Conservation (phyloP, 352 stramenopile genomes). For the Peronospora belbahrii region DNA sequence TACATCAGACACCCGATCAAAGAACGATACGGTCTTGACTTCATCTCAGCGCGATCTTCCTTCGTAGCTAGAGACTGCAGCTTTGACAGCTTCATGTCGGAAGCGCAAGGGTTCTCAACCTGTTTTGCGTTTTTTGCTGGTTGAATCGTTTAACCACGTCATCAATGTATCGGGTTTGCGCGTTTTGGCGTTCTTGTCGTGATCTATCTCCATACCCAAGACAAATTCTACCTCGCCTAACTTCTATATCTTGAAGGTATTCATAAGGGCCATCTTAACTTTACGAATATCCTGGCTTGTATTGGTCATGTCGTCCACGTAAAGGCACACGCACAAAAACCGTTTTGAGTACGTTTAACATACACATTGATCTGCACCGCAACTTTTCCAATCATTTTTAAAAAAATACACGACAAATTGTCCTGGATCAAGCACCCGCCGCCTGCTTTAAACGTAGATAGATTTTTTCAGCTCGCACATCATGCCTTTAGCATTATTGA, state of each 20-base stretch:
- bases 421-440: conserved; percentile 1
- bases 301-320: conserved; percentile 2
- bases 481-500: not conserved
- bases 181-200: not conserved
- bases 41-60: no score
- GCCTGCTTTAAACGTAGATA: conserved; percentile 23
- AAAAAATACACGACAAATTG: not conserved
- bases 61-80: no score
- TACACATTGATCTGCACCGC: not conserved
- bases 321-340: not conserved
- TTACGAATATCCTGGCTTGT: not conserved
- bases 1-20: no score
- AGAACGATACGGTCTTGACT: no score
- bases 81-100: no score
- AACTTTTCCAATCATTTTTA: not conserved
- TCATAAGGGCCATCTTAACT: not conserved
- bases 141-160: not conserved
- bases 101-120: no score
- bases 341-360: not conserved
- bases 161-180: conserved; percentile 1
- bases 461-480: no score
- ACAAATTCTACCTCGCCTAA: not conserved
- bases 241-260: not conserved
- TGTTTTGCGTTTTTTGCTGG: no score
- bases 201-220: not conserved